Conservation (phyloP, 2,329 filamentous ascomycete species). For the Diaporthe velutina region DNA sequence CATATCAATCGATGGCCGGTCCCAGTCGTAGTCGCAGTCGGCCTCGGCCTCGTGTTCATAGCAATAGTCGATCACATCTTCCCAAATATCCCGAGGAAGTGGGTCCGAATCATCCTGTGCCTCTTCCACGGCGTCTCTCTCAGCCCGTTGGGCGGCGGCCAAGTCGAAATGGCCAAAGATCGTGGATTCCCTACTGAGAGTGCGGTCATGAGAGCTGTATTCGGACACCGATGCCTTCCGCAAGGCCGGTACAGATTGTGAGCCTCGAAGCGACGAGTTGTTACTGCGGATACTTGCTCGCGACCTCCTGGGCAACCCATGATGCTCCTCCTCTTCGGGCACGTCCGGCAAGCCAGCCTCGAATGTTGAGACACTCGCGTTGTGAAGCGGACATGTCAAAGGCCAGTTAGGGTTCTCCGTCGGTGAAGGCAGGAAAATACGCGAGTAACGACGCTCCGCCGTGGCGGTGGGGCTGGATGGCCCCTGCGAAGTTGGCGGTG, state of each 20-base stretch:
- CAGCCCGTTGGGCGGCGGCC: constrained; percentile 51
- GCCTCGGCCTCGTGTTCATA: constrained; percentile 78
- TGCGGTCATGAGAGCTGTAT: constrained; percentile 44
- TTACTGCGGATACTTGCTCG: constrained; percentile 61
- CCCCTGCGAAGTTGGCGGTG: constrained; percentile 46
- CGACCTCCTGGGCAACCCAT: constrained; percentile 52
- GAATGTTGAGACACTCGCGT: constrained; percentile 45
- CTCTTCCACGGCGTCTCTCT: constrained; percentile 46
- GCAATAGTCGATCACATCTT: constrained; percentile 78
- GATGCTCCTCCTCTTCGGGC: constrained; percentile 72
- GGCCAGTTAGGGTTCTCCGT: constrained; percentile 58
- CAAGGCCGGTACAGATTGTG: constrained; percentile 63
- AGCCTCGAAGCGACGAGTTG: constrained; percentile 65
- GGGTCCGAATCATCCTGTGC: constrained; percentile 45
- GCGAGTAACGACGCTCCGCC: constrained; percentile 49
- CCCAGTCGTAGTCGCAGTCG: constrained; percentile 76
- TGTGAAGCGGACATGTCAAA: constrained; percentile 53
- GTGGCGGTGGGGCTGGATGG: constrained; percentile 45
- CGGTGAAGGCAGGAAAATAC: constrained; percentile 53
- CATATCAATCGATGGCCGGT: constrained; percentile 66
- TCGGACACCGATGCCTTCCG: constrained; percentile 35
- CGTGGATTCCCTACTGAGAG: constrained; percentile 63
- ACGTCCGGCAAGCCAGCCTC: constrained; percentile 68
- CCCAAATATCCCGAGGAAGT: constrained; percentile 67
- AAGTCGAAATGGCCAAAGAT: constrained; percentile 62